Evolutionary conservation across 2,329 filamentous ascomycete species (phyloP).

Genomic region (Fonsecaea multimorphosa): DNA sequence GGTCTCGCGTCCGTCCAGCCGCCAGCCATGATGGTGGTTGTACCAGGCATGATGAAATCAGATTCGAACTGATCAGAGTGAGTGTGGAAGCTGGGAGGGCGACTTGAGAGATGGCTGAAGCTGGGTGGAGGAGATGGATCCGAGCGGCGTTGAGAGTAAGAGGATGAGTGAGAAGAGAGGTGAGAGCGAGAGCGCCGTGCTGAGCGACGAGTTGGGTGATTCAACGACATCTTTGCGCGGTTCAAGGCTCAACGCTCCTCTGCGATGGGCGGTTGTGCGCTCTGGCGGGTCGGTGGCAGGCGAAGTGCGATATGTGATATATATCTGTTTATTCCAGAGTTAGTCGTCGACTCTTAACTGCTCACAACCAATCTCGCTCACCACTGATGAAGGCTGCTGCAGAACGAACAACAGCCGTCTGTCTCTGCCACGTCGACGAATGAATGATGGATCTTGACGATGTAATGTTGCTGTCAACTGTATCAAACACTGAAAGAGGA

Average conservation of each 20-base stretch:
- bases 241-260: conserved; percentile 5
- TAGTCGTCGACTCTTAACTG: background rate
- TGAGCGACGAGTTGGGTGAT: background rate
- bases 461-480: background rate
- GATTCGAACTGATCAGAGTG: background rate
- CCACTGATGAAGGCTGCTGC: background rate
- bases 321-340: background rate
- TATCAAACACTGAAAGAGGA: background rate
- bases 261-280: background rate
- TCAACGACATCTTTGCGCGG: background rate
- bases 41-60: conserved; percentile 1
- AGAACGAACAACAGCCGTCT: background rate
- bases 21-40: conserved; percentile 8
- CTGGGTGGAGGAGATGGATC: conserved; percentile 4
- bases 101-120: background rate
- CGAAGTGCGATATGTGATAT: background rate
- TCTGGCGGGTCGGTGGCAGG: background rate
- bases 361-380: background rate
- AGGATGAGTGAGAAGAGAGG: conserved; percentile 1
- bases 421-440: background rate
- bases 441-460: background rate
- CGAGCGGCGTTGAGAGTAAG: background rate
- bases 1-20: background rate
- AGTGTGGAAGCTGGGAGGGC: conserved; percentile 1
- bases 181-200: conserved; percentile 1